Percentiles rank a stretch among this genome's conserved stretches.
These are phyloP conservation scores for Hypoxylon sp. DNA, from an alignment of 2,329 filamentous ascomycete species.

Conservation along the genomic window DNA sequence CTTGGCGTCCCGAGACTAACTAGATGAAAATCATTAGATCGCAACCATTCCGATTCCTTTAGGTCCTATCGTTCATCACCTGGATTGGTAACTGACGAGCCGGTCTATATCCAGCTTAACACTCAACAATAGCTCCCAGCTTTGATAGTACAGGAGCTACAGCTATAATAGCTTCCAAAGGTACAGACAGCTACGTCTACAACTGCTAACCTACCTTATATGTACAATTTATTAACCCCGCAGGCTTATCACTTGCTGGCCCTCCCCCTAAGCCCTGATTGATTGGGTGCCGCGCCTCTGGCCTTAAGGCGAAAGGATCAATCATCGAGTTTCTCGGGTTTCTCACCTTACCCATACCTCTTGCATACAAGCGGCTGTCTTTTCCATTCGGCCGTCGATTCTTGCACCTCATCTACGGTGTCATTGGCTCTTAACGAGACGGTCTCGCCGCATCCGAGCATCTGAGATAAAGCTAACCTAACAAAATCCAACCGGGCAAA, in stretches of 20 bases:
- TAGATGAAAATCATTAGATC: slow-evolving; percentile 25
- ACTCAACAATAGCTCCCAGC: neutral
- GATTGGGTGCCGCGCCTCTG: slow-evolving; percentile 39
- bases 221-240: slow-evolving; percentile 27
- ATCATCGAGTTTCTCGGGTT: slow-evolving; percentile 35
- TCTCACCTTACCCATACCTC: slow-evolving; percentile 41
- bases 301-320: slow-evolving; percentile 39
- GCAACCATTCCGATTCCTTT: slow-evolving; percentile 25
- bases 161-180: neutral
- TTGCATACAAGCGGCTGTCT: slow-evolving; percentile 29
- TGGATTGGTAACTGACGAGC: slow-evolving; percentile 2
- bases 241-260: slow-evolving; percentile 38
- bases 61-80: neutral
- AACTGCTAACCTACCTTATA: neutral
- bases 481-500: neutral
- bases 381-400: slow-evolving; percentile 20
- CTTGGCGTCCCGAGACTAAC: slow-evolving; percentile 34
- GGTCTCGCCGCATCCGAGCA: slow-evolving; percentile 25
- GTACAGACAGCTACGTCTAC: neutral
- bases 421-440: slow-evolving; percentile 16
- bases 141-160: neutral
- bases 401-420: slow-evolving; percentile 7
- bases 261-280: slow-evolving; percentile 20
- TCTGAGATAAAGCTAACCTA: slow-evolving; percentile 14
- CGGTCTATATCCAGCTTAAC: slow-evolving; percentile 13